Evolutionary conservation across 306 rosid species (phyloP), one percentile per base, ranked within the genome.

Genomic region (Boehmeria nivea): DNA sequence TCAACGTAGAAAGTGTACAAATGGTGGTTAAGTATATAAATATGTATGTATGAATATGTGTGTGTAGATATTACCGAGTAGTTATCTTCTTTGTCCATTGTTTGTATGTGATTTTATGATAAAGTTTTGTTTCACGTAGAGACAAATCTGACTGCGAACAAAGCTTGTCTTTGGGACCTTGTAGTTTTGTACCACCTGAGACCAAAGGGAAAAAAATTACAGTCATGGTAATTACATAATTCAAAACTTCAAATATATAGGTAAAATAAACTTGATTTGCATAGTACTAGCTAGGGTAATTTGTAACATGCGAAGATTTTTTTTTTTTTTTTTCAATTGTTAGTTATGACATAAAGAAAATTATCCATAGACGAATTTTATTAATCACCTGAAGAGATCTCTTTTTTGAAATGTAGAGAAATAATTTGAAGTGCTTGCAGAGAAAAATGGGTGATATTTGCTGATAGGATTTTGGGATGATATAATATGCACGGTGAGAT

Each of bases 11-110:
- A n/a, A n/a, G n/a, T n/a, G n/a, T n/a, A n/a, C n/a, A n/a, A n/a
- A n/a, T n/a, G n/a, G n/a, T n/a, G n/a, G n/a, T n/a, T n/a, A 40
- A 18, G 23, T 28, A 12, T 37, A 34, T 16, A 13, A 1, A 4
- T 12, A 25, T 26, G 14, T 50, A 3, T 14, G 24, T 16, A 11
- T 3, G n/a, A 14, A 8, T 16, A 10, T 53, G 8, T 53, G 3
- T 28, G 0, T 31, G 6, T 26, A 25, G 23, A 51, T 4, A 68
- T 42, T 85, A 88, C 96, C 83, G 94, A 62, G 75, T 69, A 80
- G 82, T 76, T 64, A 61, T 88, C 82, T 65, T 88, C 96, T 89
- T 84, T 88, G 68, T 59, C 67, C 68, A 51, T 64, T 38, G 54
- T 15, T 15, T 15, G n/a, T 49, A 2, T 49, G 33, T 22, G 54